A percentile compares a stretch with the other conserved stretches of the same genome.
Conservation (phyloP, 2,329 filamentous ascomycete genomes). For the Fusarium sororula region DNA sequence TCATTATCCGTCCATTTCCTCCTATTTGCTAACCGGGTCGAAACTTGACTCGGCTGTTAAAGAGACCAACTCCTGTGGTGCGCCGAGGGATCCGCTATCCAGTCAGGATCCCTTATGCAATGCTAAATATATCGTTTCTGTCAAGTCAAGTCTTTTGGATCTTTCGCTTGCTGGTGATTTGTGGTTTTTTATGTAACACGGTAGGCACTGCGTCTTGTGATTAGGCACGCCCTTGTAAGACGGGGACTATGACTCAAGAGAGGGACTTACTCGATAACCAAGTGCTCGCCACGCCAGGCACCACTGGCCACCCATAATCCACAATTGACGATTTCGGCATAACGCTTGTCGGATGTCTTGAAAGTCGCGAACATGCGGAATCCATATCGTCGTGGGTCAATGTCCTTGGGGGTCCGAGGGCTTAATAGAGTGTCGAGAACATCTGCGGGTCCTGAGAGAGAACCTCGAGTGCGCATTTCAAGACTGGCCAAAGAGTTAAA, state of each 20-base stretch:
- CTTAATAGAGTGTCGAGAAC: slow-evolving; percentile 53
- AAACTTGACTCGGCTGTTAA: slow-evolving; percentile 26
- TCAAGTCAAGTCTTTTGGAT: slow-evolving; percentile 1
- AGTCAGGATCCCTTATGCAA: slow-evolving; percentile 36
- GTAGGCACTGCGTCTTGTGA: slow-evolving; percentile 43
- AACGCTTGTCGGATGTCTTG: slow-evolving; percentile 60
- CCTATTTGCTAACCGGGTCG: slow-evolving; percentile 27
- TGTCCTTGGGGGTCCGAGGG: slow-evolving; percentile 49
- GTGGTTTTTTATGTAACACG: slow-evolving; percentile 45
- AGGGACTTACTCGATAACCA: slow-evolving; percentile 56
- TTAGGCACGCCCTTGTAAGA: slow-evolving; percentile 12
- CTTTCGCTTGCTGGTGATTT: slow-evolving; percentile 3
- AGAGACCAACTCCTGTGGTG: slow-evolving; percentile 27
- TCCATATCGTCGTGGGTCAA: slow-evolving; percentile 56
- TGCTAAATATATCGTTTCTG: slow-evolving; percentile 22
- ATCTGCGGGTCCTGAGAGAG: slow-evolving; percentile 57
- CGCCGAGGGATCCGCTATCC: slow-evolving; percentile 37
- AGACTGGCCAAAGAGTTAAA: slow-evolving; percentile 41
- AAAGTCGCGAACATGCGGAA: slow-evolving; percentile 61
- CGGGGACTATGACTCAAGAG: slow-evolving; percentile 2
- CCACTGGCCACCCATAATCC: slow-evolving; percentile 61
- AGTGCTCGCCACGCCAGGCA: slow-evolving; percentile 56
- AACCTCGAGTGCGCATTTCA: slow-evolving; percentile 58
- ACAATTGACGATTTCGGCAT: slow-evolving; percentile 59
- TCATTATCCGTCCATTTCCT: slow-evolving; percentile 20